Conservation (phyloP, 345 rosid species). For the Kernera saxatilis region DNA sequence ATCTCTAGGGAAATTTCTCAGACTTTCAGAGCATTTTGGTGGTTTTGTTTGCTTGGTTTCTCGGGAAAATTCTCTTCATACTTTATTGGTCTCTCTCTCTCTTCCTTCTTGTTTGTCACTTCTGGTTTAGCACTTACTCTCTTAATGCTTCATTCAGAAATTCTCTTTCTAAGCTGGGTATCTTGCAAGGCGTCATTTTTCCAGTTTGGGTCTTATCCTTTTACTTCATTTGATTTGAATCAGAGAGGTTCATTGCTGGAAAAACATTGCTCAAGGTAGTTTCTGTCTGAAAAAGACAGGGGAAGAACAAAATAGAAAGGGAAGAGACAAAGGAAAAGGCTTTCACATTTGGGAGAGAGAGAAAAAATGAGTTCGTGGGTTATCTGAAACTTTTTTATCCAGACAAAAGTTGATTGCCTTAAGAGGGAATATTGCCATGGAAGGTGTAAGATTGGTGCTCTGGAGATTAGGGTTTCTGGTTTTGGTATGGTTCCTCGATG, state of each 20-base stretch:
- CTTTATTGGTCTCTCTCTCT: conserved; percentile 10
- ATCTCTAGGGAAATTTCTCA: conserved; percentile 77
- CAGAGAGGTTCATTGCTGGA: conserved; percentile 9
- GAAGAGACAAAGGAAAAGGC: conserved; percentile 1
- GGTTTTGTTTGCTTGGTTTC: conserved; percentile 38
- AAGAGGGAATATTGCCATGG: conserved; percentile 35
- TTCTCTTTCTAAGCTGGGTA: conserved; percentile 21
- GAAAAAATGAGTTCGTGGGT: conserved; percentile 30
- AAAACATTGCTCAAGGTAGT: conserved; percentile 16
- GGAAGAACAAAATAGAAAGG: conserved; percentile 21
- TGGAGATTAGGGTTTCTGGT: conserved; percentile 53
- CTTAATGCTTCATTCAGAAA: conserved; percentile 23
- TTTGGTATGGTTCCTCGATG: conserved; percentile 46
- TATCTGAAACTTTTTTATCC: conserved; percentile 20
- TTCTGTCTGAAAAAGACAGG: conserved; percentile 26
- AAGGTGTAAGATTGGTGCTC: conserved; percentile 34
- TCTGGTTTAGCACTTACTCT: conserved; percentile 33
- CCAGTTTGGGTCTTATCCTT: conserved; percentile 32
- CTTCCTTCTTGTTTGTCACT: conserved; percentile 4
- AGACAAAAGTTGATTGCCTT: conserved; percentile 29
- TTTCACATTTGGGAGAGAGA: conserved; percentile 25
- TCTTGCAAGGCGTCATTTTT: conserved; percentile 26
- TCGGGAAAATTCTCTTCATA: conserved; percentile 40
- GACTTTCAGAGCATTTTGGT: conserved; percentile 44
- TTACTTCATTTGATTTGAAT: not conserved